These are phyloP conservation scores for Crepidotus sp. DNA, from an alignment of 1,284 basidiomycete genomes.

Conservation along the genomic window DNA sequence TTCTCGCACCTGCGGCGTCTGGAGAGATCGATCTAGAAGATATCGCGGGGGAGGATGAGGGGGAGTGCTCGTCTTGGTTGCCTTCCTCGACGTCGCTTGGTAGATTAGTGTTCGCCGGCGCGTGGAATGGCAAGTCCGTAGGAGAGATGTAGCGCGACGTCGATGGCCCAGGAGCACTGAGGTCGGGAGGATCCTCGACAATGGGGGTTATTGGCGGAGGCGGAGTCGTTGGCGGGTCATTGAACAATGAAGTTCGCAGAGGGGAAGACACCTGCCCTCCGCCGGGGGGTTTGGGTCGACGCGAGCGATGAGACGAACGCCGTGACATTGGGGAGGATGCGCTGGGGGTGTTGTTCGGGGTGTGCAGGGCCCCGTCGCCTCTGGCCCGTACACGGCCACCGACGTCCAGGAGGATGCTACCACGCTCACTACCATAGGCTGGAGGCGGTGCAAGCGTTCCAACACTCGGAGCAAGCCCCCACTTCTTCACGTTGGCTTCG, in stretches of 20 bases:
- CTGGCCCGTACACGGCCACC: constrained; percentile 53
- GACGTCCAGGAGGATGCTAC: constrained; percentile 87
- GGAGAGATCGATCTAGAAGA: constrained; percentile 47
- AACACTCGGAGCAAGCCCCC: constrained; percentile 91
- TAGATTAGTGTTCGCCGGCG: constrained; percentile 40
- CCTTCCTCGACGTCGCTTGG: constrained; percentile 34
- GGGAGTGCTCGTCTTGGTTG: constrained; percentile 23
- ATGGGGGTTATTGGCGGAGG: constrained; percentile 76
- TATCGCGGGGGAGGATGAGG: constrained; percentile 32
- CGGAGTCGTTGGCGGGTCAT: constrained; percentile 44
- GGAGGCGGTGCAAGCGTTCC: constrained; percentile 93
- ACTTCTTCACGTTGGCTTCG: constrained; percentile 97
- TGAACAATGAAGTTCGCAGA: constrained; percentile 37
- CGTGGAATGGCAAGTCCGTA: constrained; percentile 55
- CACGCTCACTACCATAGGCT: constrained; percentile 89
- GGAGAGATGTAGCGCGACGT: constrained; percentile 49
- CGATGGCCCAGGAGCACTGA: constrained; percentile 37
- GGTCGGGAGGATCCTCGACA: constrained; percentile 47
- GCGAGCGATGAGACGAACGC: constrained; percentile 46
- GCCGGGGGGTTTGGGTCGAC: constrained; percentile 38
- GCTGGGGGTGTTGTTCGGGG: constrained; percentile 36
- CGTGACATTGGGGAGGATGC: constrained; percentile 45
- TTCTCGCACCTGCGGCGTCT: constrained; percentile 62
- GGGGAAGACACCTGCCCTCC: constrained; percentile 50
- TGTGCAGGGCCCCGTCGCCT: constrained; percentile 35